Evolutionary conservation across 495 filamentous ascomycete species (phyloP).

Genomic region (Gamarada debralockiae): DNA sequence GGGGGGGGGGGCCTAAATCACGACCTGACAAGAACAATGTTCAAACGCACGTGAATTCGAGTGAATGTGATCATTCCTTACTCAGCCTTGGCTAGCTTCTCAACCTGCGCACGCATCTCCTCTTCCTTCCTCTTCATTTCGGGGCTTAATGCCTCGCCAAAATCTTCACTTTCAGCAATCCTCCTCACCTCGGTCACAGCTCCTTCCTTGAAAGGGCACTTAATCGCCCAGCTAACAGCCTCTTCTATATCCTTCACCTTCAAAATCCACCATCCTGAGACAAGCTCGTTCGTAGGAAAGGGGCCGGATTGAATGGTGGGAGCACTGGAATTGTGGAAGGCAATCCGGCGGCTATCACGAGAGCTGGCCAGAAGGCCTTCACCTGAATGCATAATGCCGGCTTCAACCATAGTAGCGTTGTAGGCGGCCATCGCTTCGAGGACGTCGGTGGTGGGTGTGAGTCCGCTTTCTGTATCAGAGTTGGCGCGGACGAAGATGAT

Average conservation of each 20-base stretch:
- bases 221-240: slow-evolving; percentile 14
- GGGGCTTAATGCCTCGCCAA: slow-evolving; percentile 13
- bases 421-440: neutral
- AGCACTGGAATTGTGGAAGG: slow-evolving; percentile 2
- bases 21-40: too few species aligned
- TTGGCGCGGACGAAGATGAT: slow-evolving; percentile 18
- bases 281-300: slow-evolving; percentile 4
- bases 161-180: slow-evolving; percentile 15
- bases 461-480: neutral
- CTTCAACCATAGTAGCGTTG: neutral
- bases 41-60: too few species aligned
- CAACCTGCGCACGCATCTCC: slow-evolving; percentile 2
- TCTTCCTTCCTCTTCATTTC: neutral
- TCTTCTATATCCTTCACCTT: slow-evolving; percentile 17
- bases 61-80: too few species aligned
- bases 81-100: neutral
- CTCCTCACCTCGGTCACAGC: slow-evolving; percentile 14
- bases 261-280: slow-evolving; percentile 20
- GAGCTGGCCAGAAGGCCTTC: slow-evolving; percentile 14
- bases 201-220: slow-evolving; percentile 15
- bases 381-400: slow-evolving; percentile 9
- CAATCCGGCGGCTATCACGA: slow-evolving; percentile 8
- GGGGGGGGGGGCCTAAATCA: too few species aligned
- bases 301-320: slow-evolving; percentile 12
- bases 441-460: neutral